Evolutionary conservation across 2,329 filamentous ascomycete species (phyloP), one percentile per base, ranked within the genome.

Genomic region (Dothiorella sarmentorum): DNA sequence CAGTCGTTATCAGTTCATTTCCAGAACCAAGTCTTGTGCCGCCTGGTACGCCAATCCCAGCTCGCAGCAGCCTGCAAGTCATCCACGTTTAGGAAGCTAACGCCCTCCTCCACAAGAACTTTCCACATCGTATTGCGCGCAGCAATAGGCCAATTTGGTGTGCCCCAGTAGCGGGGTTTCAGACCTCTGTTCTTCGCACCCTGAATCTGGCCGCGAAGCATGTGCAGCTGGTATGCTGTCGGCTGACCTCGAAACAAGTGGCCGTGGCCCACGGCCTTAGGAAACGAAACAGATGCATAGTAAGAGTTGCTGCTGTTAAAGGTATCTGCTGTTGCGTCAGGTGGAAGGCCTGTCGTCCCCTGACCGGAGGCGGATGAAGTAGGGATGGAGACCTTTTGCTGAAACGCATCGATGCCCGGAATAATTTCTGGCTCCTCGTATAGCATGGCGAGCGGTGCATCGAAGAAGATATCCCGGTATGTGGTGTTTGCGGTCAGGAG

Each of bases 281-380:
- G 72, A 66, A 89, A 86, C 15, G 82, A 79, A 3, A 80, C 78
- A 47, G 82, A 86, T 17, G 86, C 84, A 69, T 89, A 90, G 71
- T 84, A 86, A 3, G 84, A 87, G 68, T 88, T 90, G 17, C 73
- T 72, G 4, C 84, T 86, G 68, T 88, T 89, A 17, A 73, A 72
- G 0, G 69, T 69, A 62, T 76, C 73, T 26, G 76, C 71, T 2
- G 65, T 66, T 29, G 74, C 72, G 3, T 68, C 61, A 2, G 66
- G 65, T 1, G 70, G 64, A 40, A 75, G 73, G 52, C 75, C 75
- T 52, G 76, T 73, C 15, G 71, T 69, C 57, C 79, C 80, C 69
- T 82, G 80, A 22, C 77, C 76, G 7, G 61, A 60, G 40, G 11
- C 5, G 3, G 26, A 27, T n/a, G 49, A 53, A 24, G 47, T 2